Conservation (phyloP, 331 rosid genomes). For the Malus hybrid region DNA sequence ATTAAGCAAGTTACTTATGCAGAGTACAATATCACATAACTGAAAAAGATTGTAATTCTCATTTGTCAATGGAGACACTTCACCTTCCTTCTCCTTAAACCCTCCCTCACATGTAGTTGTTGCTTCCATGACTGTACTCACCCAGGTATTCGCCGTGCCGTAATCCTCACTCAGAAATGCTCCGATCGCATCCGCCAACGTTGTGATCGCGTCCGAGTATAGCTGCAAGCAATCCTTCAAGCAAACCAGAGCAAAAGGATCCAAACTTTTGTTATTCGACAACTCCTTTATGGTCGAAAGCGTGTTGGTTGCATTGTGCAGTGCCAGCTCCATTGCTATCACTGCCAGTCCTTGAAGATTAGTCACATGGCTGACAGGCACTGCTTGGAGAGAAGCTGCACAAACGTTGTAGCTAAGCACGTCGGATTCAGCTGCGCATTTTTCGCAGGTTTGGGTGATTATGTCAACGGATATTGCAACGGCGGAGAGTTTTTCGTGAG, state of each 20-base stretch:
- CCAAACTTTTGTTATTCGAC: conserved; percentile 7
- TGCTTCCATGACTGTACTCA: conserved; percentile 51
- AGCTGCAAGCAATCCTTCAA: conserved; percentile 36
- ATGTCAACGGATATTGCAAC: conserved; percentile 17
- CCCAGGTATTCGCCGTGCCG: conserved; percentile 15
- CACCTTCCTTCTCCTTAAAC: conserved; percentile 34
- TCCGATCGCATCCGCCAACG: conserved; percentile 24
- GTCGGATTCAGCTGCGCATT: conserved; percentile 36
- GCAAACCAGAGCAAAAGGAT: conserved; percentile 16
- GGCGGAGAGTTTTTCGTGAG: neutral
- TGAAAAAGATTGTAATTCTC: conserved; percentile 48
- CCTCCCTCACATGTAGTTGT: conserved; percentile 43
- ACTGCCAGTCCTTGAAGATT: conserved; percentile 58
- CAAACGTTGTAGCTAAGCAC: conserved; percentile 38
- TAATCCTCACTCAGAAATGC: conserved; percentile 39
- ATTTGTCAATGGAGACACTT: conserved; percentile 34
- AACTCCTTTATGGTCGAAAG: conserved; percentile 19
- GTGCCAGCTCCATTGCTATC: conserved; percentile 63
- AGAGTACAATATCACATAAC: conserved; percentile 35
- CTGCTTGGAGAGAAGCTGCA: conserved; percentile 30
- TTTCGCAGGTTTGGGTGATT: conserved; percentile 41
- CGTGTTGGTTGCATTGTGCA: conserved; percentile 34
- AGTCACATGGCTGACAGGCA: conserved; percentile 38
- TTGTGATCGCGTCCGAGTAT: conserved; percentile 32
- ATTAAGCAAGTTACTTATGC: conserved; percentile 35